Evolutionary conservation across 2,329 filamentous ascomycete species (phyloP), one percentile per base, ranked within the genome.

Genomic region (Phoma sp.): DNA sequence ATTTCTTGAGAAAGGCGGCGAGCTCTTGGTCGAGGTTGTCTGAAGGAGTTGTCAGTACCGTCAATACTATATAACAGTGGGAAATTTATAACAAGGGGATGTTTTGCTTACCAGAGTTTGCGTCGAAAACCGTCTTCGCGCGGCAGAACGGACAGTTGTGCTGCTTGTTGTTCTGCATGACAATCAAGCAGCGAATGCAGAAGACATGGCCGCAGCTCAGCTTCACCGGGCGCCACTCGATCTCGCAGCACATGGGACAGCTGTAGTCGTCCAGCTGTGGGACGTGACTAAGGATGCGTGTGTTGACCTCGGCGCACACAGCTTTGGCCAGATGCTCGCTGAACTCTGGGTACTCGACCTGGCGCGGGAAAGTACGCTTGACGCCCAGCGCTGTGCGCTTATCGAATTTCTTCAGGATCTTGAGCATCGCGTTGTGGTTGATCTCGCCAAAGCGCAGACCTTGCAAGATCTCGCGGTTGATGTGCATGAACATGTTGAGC

Each of bases 381-480:
- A 88, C 86, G 24, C 88, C 86, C 18, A 96, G 79, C 0, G 88
- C 86, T 1, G 91, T 96, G 54, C 86, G 85, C 75, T 96, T 96
- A 75, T 95, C 90, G 70, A 96, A 96, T 76, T 93, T 96, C 73
- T 96, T 96, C 47, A 96, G 76, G 46, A 96, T 96, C 73, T 96
- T 96, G 30, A 79, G 79, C 65, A 95, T 85, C 1, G 91, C 91
- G 27, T 83, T 83, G 60, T 85, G 84, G 66, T 96, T 96, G 60
- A 96, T 86, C 69, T 95, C 91, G 66, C 93, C 90, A 64, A 96
- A 96, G 55, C 88, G 87, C 60, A 96, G 80, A 46, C 89, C 89
- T 57, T 87, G 87, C n/a, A 96, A 80, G n/a, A 96, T 81, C 47
- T 85, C 82, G 23, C 84, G 79, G 69, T 96, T 96, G 64, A 96